phyloP scores from a whole-genome alignment of 1,284 basidiomycete species.

The Sphagnurus paluster region DNA sequence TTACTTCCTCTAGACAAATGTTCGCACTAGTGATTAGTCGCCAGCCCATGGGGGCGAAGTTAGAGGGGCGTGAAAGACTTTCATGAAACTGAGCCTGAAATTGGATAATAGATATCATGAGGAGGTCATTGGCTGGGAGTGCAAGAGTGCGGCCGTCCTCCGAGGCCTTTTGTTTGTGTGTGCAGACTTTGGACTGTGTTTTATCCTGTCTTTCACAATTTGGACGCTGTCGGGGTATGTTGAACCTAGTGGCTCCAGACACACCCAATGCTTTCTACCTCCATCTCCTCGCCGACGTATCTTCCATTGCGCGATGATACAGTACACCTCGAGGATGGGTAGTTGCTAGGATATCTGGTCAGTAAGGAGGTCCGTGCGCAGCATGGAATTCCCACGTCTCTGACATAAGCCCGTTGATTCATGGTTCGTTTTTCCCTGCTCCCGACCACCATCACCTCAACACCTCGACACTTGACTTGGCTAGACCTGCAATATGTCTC shows the following conservation, averaged over 20 bases:
- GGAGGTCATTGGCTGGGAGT: too few relatives aligned
- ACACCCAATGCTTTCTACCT: conserved; percentile 35
- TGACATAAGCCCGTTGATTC: conserved; percentile 46
- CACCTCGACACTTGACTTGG: conserved; percentile 17
- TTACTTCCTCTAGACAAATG: too few relatives aligned
- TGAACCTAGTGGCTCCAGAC: conserved; percentile 50
- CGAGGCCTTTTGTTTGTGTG: conserved; percentile 61
- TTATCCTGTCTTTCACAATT: conserved; percentile 72
- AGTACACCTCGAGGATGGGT: conserved; percentile 12
- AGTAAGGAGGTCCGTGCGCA: conserved; percentile 42
- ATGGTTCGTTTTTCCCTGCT: conserved; percentile 38
- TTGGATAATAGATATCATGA: too few relatives aligned
- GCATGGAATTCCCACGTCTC: conserved; percentile 41
- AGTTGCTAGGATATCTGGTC: conserved; percentile 11
- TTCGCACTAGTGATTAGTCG: too few relatives aligned
- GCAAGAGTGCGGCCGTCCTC: too few relatives aligned
- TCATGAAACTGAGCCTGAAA: too few relatives aligned
- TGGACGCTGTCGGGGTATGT: conserved; percentile 64
- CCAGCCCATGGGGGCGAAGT: too few relatives aligned
- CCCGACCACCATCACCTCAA: conserved; percentile 40
- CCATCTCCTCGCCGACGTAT: conserved; percentile 21
- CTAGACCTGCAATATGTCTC: conserved; percentile 35
- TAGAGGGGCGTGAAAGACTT: too few relatives aligned
- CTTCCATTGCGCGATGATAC: conserved; percentile 11
- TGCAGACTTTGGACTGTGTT: conserved; percentile 64